Evolutionary conservation across 2,329 filamentous ascomycete species (phyloP).

Genomic region (Sporothrix sp.): DNA sequence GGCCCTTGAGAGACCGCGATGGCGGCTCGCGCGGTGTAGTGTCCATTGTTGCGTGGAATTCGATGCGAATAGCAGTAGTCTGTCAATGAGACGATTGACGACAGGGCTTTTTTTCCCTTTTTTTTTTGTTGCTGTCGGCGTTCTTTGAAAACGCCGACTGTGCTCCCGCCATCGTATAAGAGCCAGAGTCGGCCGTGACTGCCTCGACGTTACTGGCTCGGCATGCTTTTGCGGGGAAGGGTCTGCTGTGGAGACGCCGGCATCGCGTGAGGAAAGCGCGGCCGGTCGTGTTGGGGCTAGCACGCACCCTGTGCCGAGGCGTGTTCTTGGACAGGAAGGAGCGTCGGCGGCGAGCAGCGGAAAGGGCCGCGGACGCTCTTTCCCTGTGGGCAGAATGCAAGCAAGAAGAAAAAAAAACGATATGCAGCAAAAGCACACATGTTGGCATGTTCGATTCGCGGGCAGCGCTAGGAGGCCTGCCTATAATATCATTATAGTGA

Average conservation of each 20-base stretch:
- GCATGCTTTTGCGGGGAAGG: conserved; percentile 1
- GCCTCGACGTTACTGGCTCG: neutral
- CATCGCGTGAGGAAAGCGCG: neutral
- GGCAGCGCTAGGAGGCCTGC: too few relatives aligned
- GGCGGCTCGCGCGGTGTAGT: conserved; percentile 7
- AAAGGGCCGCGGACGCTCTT: too few relatives aligned
- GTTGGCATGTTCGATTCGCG: too few relatives aligned
- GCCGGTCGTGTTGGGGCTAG: neutral
- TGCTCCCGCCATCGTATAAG: neutral
- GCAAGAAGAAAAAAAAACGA: too few relatives aligned
- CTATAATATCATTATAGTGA: too few relatives aligned
- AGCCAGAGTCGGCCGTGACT: too few relatives aligned
- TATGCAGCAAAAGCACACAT: too few relatives aligned
- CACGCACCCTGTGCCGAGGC: neutral
- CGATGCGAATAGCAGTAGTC: neutral
- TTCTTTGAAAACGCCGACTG: neutral
- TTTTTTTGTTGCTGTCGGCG: neutral
- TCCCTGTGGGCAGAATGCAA: too few relatives aligned
- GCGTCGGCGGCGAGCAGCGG: too few relatives aligned
- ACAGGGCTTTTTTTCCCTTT: too few relatives aligned
- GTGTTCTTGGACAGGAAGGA: neutral
- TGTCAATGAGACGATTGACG: neutral
- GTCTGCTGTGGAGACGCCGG: neutral
- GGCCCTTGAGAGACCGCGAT: conserved; percentile 17
- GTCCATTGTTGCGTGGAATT: neutral